Evolutionary conservation across 1,284 basidiomycete genomes (phyloP), one percentile per base, ranked within the genome.

Genomic region (Tremellales sp.): DNA sequence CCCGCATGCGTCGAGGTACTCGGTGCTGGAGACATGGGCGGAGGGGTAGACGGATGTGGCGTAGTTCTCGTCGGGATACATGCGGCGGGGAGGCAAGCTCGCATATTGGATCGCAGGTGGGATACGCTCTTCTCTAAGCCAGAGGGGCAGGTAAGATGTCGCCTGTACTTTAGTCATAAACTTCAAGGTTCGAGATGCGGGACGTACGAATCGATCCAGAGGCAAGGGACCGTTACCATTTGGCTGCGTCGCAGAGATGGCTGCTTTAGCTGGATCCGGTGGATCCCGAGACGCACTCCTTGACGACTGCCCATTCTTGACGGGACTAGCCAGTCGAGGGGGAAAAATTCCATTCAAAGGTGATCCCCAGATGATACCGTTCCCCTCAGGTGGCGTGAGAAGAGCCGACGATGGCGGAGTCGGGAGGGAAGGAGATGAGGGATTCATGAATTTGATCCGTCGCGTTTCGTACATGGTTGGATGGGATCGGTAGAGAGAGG

Each of bases 41-140:
- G 19, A 8, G 53, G 47, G 7, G 49, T 35, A 6, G 60, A 49
- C 2, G 27, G 36, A 6, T 43, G 46, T 8, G 48, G 37, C 6
- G 15, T 29, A 6, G 23, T 33, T 3, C 53, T 51, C 19, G 46
- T 41, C 8, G 56, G 61, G 11, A 61, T 48, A 3, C n/a, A n/a
- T n/a, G n/a, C n/a, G n/a, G n/a, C n/a, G n/a, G n/a, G n/a, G n/a
- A n/a, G n/a, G n/a, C n/a, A n/a, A n/a, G n/a, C n/a, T n/a, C n/a
- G n/a, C n/a, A n/a, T n/a, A n/a, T n/a, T n/a, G n/a, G n/a, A n/a
- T n/a, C n/a, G n/a, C n/a, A n/a, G n/a, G n/a, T n/a, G n/a, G n/a
- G n/a, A n/a, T n/a, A n/a, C n/a, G n/a, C n/a, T n/a, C n/a, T n/a
- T 48, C 31, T 35, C 43, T 22, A 13, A 60, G 55, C 61, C 61